Base-by-base conservation (phyloP, 2,329 filamentous ascomycete species). In the Fusarium aywerte region DNA sequence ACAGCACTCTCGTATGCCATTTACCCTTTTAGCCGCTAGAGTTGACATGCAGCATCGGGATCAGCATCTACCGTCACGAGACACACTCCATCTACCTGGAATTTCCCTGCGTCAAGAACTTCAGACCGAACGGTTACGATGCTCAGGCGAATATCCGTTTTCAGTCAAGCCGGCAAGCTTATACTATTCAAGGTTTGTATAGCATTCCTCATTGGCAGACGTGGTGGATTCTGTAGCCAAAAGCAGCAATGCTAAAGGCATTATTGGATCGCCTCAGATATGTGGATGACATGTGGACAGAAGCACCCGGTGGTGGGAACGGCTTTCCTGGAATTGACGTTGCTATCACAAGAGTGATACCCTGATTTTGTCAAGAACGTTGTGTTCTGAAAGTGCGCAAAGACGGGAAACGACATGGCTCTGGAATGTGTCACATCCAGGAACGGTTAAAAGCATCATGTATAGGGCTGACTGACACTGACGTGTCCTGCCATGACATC, bases 41-140 rank as follows among this genome's bases (percentile, higher is more conserved):
- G 5, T 36, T 10, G 29, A 3, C 10, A 47, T 10, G 20, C n/a
- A 23, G 12, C 35, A 48, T 8, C 16, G n/a, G 13, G 45, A 54
- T 45, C 39, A 54, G 35, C 40, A 32, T 33, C 15, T 36, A 2
- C 25, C 9, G 27, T 31, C 54, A 61, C 16, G 15, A 23, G 39
- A 33, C 40, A 13, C 20, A 29, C 25, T 43, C 55, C 62, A n/a
- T n/a, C 49, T 43, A 57, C 62, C 61, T 36, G 61, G 36, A 57
- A 61, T 62, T 51, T 44, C 61, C 44, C 29, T 61, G 61, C 61
- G 18, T 61, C 44, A 43, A 42, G 31, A 29, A 6, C 36, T 2
- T 36, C 20, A 31, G 38, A 8, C 33, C 35, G 21, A 65, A 65
- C 62, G 62, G 49, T 38, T 35, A 20, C 16, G 18, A 42, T 5